Base-by-base conservation (phyloP, 768 basidiomycete genomes). In the Hypholoma sublateritium region DNA sequence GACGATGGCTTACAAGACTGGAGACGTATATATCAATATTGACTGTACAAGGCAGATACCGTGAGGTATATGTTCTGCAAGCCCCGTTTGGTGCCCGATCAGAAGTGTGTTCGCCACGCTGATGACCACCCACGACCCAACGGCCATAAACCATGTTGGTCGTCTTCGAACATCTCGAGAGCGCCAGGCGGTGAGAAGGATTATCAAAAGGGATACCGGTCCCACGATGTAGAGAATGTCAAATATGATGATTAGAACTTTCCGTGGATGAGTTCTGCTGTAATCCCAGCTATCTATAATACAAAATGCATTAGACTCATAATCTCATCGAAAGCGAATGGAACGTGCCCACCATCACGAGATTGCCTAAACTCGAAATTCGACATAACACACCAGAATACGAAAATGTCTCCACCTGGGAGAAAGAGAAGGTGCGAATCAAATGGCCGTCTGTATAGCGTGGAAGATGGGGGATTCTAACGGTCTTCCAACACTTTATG, bases 181-280 rank as follows among this genome's bases (percentile, higher is more conserved):
- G 25, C 39, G 22, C 48, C 57, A 53, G 6, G 58, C 62, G 3
- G 58, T 61, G 6, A 59, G 34, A 13, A 63, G 32, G 25, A 63
- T 56, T 22, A 45, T 39, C 19, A 48, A 19, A 34, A 60, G 52
- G 19, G 45, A 54, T 5, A 59, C 47, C 17, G 58, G 53, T 12
- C 57, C 62, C 11, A 59, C 24, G 34, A 56, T 52, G 39, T 60
- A 56, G n/a, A 63, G 55, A 48, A 61, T 34, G 37, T 63, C 62
- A 32, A 60, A 63, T 21, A 32, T 47, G 34, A 53, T 44, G 25
- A 59, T 50, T 37, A 49, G 47, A 36, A 8, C 45, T 28, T 44
- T 50, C 25, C 47, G 50, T 17, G 49, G 36, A 14, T 37, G 35
- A 28, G 13, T 34, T 32, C 19, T 19, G 22, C 41, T 34, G 12